Conservation (phyloP, 257 asterid species). For the Lycium barbarum region DNA sequence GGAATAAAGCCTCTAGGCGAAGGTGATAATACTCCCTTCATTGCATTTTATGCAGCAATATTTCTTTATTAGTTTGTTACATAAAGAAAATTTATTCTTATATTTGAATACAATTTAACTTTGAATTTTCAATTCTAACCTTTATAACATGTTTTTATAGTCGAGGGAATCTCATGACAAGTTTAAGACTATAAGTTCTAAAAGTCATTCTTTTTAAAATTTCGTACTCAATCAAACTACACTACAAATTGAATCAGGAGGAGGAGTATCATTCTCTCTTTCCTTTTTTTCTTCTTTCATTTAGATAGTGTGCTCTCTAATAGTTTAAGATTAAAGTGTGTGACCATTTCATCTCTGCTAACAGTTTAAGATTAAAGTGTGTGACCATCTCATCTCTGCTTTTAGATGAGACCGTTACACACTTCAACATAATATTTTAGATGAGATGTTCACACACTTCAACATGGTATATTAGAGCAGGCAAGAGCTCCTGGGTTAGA, state of each 20-base stretch:
- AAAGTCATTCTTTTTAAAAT: background rate
- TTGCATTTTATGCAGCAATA: background rate
- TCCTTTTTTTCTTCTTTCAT: too few relatives aligned
- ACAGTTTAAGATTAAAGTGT: too few relatives aligned
- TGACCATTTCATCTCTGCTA: too few relatives aligned
- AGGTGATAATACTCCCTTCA: background rate
- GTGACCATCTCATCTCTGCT: too few relatives aligned
- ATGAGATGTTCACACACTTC: too few relatives aligned
- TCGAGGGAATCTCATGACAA: background rate
- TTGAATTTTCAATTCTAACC: background rate
- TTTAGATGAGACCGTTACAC: too few relatives aligned
- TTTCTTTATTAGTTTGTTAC: background rate
- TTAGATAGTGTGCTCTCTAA: too few relatives aligned
- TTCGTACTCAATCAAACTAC: background rate
- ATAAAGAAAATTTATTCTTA: background rate
- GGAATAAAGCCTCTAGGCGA: conserved; percentile 53
- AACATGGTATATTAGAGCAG: too few relatives aligned
- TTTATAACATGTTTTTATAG: background rate
- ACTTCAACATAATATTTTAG: too few relatives aligned
- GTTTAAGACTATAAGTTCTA: background rate
- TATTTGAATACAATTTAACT: background rate
- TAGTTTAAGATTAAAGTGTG: too few relatives aligned
- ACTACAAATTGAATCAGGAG: fast-evolving
- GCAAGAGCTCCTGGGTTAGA: too few relatives aligned
- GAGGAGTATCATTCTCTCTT: fast-evolving